Percentiles rank a stretch among this genome's conserved stretches.
Conservation (phyloP, 305 asterid genomes). For the Stenogyne calaminthoides region DNA sequence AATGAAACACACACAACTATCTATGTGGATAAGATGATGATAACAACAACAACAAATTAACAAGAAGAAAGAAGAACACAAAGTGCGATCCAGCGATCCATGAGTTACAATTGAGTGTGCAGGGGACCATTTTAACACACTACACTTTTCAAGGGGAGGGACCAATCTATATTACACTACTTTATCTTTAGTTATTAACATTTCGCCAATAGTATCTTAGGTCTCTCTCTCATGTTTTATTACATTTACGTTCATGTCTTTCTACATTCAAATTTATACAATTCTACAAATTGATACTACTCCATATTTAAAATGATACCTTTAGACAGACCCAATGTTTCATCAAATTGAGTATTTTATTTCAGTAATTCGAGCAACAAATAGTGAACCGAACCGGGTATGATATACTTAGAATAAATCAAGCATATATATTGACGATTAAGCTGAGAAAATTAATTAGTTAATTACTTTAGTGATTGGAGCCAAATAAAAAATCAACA, state of each 20-base stretch:
- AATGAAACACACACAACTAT: constrained; percentile 60
- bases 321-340: too few relatives aligned
- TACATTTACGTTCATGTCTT: too few relatives aligned
- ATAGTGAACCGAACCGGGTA: neutral
- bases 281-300: too few relatives aligned
- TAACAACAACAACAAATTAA: neutral
- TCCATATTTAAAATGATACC: too few relatives aligned
- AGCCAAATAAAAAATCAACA: too few relatives aligned
- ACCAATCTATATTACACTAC: neutral
- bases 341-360: neutral
- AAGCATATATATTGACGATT: neutral
- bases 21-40: neutral
- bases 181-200: too few relatives aligned
- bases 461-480: neutral
- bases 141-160: neutral
- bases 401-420: neutral
- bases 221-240: too few relatives aligned
- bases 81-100: too few relatives aligned
- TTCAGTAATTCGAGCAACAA: neutral
- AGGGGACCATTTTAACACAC: constrained; percentile 28
- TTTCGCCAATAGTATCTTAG: neutral
- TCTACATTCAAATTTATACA: too few relatives aligned
- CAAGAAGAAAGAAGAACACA: too few relatives aligned
- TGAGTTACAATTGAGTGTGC: neutral
- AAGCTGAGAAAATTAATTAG: too few relatives aligned